Evolutionary conservation across 192 early-diverging fungal genomes (phyloP), one percentile per base, ranked within the genome.

Genomic region (Backusella sp.): DNA sequence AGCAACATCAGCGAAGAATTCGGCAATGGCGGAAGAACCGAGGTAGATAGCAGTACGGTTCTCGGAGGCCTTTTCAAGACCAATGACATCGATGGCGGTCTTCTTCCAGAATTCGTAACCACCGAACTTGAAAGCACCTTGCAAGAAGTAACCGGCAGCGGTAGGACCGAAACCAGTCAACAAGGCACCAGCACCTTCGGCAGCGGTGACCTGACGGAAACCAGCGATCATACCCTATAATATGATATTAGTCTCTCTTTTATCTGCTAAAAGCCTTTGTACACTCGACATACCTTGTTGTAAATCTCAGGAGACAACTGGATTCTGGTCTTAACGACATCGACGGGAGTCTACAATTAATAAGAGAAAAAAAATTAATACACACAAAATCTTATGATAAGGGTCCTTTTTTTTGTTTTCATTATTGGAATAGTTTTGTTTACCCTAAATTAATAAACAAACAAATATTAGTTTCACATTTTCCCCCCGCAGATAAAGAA

Each of bases 311-410:
- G 84, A 26, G 88, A 86, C 62, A 93, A 85, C 79, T 94, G 92
- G 71, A 94, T 94, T 68, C 91, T 82, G 41, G 91, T 92, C 84
- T 92, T 94, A 75, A 92, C 90, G 73, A 94, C 91, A 85, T 92
- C 92, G 75, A 91, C 89, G 56, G 82, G 82, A 39, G 82, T 83
- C 73, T 66, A 66, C 17, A 23, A 36, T 11, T 28, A 28, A 21
- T 68, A 68, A 0, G 1, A 68, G 11, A 39, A 68, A 68, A 34
- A 34, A 7, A n/a, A n/a, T 68, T 68, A 36, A 34, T 36, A 68
- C 34, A 68, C 66, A 68, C 15, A 37, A 68, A 68, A 36, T 32
- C 19, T 28, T 62, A 62, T 28, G 32, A 62, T 62, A 28, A 62
- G 26, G 56, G 56, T 28, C 11, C 21, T 26, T 56, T 32, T 32